Evolutionary conservation across 2,329 filamentous ascomycete genomes (phyloP).

Genomic region (Hortaea werneckii): DNA sequence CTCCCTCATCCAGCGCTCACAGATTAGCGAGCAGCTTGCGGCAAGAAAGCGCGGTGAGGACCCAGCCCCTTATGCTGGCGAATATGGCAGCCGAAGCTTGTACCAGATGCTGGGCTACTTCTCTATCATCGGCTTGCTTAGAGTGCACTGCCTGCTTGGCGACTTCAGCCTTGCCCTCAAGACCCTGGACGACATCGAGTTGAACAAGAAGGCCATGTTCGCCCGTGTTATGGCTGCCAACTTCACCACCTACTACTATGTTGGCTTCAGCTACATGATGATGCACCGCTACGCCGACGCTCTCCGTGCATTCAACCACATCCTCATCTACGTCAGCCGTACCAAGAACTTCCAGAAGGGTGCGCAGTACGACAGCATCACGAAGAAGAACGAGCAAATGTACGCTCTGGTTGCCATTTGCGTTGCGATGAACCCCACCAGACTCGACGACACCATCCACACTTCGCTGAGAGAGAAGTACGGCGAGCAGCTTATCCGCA

Average conservation of each 20-base stretch:
- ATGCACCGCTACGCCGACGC: constrained; percentile 98
- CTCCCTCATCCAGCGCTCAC: constrained; percentile 94
- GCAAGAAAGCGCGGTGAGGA: constrained; percentile 94
- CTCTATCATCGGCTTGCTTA: constrained; percentile 92
- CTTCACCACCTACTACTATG: constrained; percentile 99
- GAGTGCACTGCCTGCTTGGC: constrained; percentile 90
- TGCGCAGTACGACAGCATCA: constrained; percentile 93
- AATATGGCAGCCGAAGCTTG: constrained; percentile 86
- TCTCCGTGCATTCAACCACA: constrained; percentile 99
- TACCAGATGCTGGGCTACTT: constrained; percentile 99
- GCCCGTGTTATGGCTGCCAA: constrained; percentile 98
- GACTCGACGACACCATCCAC: constrained; percentile 98
- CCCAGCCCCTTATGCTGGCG: constrained; percentile 74
- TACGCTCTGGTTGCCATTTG: constrained; percentile 98
- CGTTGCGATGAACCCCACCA: constrained; percentile 92
- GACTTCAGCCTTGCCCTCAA: constrained; percentile 98
- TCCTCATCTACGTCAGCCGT: constrained; percentile 93
- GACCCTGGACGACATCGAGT: constrained; percentile 97
- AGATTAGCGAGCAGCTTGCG: constrained; percentile 93
- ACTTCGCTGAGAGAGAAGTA: constrained; percentile 97
- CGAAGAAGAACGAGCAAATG: constrained; percentile 99
- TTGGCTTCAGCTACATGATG: constrained; percentile 99
- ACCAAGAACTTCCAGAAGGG: constrained; percentile 99
- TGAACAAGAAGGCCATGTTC: constrained; percentile 99
- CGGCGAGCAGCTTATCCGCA: constrained; percentile 91